These are phyloP conservation scores for Septoria linicola DNA, from an alignment of 2,329 filamentous ascomycete genomes.

Conservation along the genomic window DNA sequence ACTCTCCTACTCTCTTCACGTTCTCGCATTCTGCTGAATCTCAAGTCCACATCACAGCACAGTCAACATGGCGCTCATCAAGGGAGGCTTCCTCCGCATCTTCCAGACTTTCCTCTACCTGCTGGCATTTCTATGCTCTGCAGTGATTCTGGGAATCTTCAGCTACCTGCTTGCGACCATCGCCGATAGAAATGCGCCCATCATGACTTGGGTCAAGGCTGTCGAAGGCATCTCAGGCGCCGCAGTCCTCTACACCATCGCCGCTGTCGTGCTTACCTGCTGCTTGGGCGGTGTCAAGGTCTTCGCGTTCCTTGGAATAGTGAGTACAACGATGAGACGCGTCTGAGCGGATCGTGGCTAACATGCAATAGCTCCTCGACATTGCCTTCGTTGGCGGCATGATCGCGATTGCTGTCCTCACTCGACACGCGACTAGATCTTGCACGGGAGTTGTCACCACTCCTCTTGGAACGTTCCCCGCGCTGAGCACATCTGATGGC, in stretches of 20 bases:
- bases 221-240: slow-evolving; percentile 68
- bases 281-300: slow-evolving; percentile 73
- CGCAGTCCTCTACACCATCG: slow-evolving; percentile 70
- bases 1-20: not conserved
- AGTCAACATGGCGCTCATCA: slow-evolving; percentile 42
- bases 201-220: slow-evolving; percentile 61
- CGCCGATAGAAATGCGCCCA: slow-evolving; percentile 61
- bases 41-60: not conserved
- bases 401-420: slow-evolving; percentile 77
- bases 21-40: not conserved
- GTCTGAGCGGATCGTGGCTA: no score
- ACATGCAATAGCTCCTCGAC: slow-evolving; percentile 68
- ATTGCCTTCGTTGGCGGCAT: slow-evolving; percentile 73
- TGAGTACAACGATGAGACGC: slow-evolving; percentile 4
- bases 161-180: slow-evolving; percentile 78
- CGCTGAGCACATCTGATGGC: slow-evolving; percentile 50
- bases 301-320: slow-evolving; percentile 69
- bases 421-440: slow-evolving; percentile 63
- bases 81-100: slow-evolving; percentile 64
- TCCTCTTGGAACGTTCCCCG: slow-evolving; percentile 65
- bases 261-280: slow-evolving; percentile 73
- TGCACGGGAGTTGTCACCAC: slow-evolving; percentile 67
- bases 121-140: slow-evolving; percentile 70
- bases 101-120: slow-evolving; percentile 69
- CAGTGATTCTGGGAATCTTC: slow-evolving; percentile 67